These are phyloP conservation scores for Phallus indusiatus DNA, from an alignment of 768 basidiomycete species.

Conservation along the genomic window DNA sequence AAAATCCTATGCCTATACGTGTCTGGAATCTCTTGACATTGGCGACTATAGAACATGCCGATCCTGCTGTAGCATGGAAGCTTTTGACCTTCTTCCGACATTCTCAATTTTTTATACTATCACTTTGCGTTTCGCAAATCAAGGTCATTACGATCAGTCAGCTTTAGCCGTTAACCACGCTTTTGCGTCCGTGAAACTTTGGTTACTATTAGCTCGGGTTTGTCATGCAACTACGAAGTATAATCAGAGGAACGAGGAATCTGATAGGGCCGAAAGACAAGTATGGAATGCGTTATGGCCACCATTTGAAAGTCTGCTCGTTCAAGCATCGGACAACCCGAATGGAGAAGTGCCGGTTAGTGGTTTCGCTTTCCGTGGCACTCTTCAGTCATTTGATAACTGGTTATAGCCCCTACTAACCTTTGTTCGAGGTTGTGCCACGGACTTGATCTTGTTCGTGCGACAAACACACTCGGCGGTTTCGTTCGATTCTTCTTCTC, in stretches of 20 bases:
- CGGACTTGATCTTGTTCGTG: slow-evolving; percentile 57
- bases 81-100: slow-evolving; percentile 41
- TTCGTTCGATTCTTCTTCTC: slow-evolving; percentile 42
- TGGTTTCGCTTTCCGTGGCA: slow-evolving; percentile 23
- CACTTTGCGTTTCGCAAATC: slow-evolving; percentile 33
- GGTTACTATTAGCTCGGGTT: slow-evolving; percentile 51
- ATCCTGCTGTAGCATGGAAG: slow-evolving; percentile 25
- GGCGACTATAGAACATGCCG: slow-evolving; percentile 37
- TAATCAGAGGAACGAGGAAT: slow-evolving; percentile 19
- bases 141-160: slow-evolving; percentile 32
- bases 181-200: slow-evolving; percentile 59
- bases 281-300: slow-evolving; percentile 79
- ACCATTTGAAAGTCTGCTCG: slow-evolving; percentile 47
- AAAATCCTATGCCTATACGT: slow-evolving; percentile 32
- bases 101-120: slow-evolving; percentile 41
- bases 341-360: slow-evolving; percentile 25
- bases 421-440: slow-evolving; percentile 49
- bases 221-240: slow-evolving; percentile 11
- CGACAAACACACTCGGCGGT: slow-evolving; percentile 44
- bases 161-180: slow-evolving; percentile 58
- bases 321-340: slow-evolving; percentile 38
- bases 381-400: slow-evolving; percentile 7
- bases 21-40: slow-evolving; percentile 60
- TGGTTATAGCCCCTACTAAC: slow-evolving; percentile 40
- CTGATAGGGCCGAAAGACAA: slow-evolving; percentile 18